phyloP scores from a whole-genome alignment of 352 stramenopile species.

The Globisporangium alternatum region DNA sequence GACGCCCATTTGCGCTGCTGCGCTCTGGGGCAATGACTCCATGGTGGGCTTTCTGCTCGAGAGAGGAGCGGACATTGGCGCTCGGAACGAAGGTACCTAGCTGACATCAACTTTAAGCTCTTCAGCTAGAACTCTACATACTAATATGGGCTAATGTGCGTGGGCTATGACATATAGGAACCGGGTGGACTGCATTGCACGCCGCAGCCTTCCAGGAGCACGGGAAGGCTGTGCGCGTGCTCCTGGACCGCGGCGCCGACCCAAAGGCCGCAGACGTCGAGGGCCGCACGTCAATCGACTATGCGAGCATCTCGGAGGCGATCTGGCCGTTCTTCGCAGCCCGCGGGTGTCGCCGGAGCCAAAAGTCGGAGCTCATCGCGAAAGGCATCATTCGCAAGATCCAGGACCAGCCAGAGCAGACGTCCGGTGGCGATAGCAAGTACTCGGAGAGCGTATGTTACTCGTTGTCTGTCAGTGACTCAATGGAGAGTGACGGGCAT shows the following conservation, averaged over 20 bases:
- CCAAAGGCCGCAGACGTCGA: constrained; percentile 41
- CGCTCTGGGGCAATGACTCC: constrained; percentile 58
- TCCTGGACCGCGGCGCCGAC: constrained; percentile 48
- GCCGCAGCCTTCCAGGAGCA: constrained; percentile 68
- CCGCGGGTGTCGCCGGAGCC: constrained; percentile 44
- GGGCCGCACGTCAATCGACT: constrained; percentile 53
- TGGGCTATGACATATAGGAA: constrained; percentile 27
- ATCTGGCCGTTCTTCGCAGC: constrained; percentile 75
- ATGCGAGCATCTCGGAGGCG: constrained; percentile 69
- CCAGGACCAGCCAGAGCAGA: constrained; percentile 46
- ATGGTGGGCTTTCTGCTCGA: constrained; percentile 65
- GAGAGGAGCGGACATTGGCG: constrained; percentile 45
- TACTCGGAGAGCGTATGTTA: constrained; percentile 17
- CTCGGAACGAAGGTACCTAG: constrained; percentile 50
- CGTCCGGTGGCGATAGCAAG: constrained; percentile 33
- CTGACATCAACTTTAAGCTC: not conserved
- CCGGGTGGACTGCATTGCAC: constrained; percentile 61
- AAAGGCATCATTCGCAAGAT: constrained; percentile 75
- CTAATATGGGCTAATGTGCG: not conserved
- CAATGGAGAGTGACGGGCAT: not conserved
- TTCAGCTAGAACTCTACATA: not conserved
- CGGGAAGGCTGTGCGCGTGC: constrained; percentile 52
- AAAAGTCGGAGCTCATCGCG: constrained; percentile 49
- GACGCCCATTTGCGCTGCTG: constrained; percentile 55
- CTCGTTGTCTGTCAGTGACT: not conserved